Base-by-base conservation (phyloP, 177 flowering plant genomes). In the Vitis hybrid region DNA sequence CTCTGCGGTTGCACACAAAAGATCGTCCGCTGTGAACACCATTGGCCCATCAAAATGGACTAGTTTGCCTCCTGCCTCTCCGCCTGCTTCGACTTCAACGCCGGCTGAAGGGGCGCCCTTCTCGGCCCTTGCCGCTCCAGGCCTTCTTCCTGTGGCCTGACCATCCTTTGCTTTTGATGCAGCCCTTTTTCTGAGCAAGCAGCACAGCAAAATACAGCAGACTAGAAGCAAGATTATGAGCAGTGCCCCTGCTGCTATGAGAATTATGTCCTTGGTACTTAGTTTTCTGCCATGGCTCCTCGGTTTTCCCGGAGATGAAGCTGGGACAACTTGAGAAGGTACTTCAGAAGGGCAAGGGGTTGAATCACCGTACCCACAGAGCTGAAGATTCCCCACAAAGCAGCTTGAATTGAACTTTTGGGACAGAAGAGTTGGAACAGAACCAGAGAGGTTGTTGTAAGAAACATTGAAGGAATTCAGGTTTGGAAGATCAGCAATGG, bases 381-480 rank as follows among this genome's bases (percentile, higher is more conserved):
- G 85, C 80, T 85, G 87, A 69, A 88, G 74, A 63, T 96, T 96
- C 9, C 99, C 98, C 11, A 78, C 78, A 74, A 96, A 96, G 17
- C 97, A 87, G 76, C 87, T 89, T 1, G 97, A 80, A 72, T 86
- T 88, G 86, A 96, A 96, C 69, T 83, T 89, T 57, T 71, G 68
- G 3, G 90, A 70, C 23, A 96, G 90, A 14, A 11, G 57, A 50
- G 79, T 23, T 0, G 96, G 94, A 69, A 96, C 99, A 26, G 85
- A 5, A 48, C 99, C 99, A 9, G 98, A 96, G 4, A 96, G 90
- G 45, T 83, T 77, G 78, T 93, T 96, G 68, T 86, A 76, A 45
- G 99, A 93, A 57, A 92, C 95, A 75, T 88, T 88, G 79, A 96
- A 81, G 11, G 75, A 74, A n/a, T 59, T 74, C 23, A 96, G 89